Evolutionary conservation across 1,139 yeast genomes (phyloP).

Genomic region (Trichomonascaceae sp.): DNA sequence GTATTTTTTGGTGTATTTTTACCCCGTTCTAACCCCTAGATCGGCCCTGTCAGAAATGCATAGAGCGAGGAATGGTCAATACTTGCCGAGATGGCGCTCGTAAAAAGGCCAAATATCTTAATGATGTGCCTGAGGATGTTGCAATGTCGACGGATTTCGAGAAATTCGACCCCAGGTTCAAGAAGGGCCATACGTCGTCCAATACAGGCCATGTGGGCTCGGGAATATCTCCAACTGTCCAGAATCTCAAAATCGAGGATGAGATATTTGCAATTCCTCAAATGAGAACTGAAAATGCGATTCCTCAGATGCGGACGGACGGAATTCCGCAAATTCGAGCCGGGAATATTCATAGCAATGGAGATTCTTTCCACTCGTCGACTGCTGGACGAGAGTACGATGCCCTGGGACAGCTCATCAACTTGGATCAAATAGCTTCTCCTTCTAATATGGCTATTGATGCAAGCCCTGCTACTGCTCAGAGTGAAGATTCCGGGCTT

Average conservation of each 20-base stretch:
- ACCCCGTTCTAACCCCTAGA: constrained; percentile 41
- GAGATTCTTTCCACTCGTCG: constrained; percentile 48
- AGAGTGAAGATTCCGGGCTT: constrained; percentile 22
- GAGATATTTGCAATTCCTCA: constrained; percentile 1
- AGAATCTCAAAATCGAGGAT: constrained; percentile 2
- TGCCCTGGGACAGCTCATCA: constrained; percentile 50
- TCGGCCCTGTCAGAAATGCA: constrained; percentile 78
- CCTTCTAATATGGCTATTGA: constrained; percentile 22
- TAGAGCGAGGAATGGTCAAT: constrained; percentile 54
- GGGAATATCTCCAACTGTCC: constrained; percentile 5
- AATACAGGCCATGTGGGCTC: not conserved
- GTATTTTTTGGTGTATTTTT: not conserved
- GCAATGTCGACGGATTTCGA: constrained; percentile 16
- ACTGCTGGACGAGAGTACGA: constrained; percentile 81
- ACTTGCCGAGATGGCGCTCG: constrained; percentile 86
- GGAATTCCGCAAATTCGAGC: no score
- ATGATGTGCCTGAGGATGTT: constrained; percentile 24
- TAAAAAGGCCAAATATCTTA: constrained; percentile 72
- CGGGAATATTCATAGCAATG: not conserved
- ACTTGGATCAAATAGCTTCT: constrained; percentile 13
- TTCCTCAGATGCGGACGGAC: not conserved
- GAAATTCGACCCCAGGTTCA: constrained; percentile 20
- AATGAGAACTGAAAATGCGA: not conserved
- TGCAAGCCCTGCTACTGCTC: constrained; percentile 21
- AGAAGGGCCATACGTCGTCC: not conserved